phyloP scores from a whole-genome alignment of 331 rosid genomes.

The Rosa hybrid region DNA sequence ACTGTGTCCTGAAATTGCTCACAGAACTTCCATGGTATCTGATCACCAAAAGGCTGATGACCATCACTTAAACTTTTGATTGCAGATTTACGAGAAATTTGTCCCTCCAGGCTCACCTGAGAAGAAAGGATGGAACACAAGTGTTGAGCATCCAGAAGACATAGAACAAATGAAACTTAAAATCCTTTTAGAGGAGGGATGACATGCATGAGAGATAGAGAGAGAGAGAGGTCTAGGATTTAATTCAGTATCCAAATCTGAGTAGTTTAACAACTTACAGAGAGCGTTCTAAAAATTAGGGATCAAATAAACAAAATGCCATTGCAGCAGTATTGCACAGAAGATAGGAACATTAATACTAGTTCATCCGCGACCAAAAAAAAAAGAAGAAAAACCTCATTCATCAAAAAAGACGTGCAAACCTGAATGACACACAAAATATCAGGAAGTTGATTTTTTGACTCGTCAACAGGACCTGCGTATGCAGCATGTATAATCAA shows the following conservation, averaged over 20 bases:
- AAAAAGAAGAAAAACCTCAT: background rate
- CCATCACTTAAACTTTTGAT: conserved; percentile 75
- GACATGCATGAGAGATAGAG: background rate
- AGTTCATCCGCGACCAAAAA: background rate
- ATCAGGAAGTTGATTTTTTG: conserved; percentile 93
- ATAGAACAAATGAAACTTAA: background rate
- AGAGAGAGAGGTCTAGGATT: background rate
- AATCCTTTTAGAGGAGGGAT: background rate
- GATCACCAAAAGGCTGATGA: conserved; percentile 89
- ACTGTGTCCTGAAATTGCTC: conserved; percentile 88
- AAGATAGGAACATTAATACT: background rate
- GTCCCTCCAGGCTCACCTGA: conserved; percentile 90
- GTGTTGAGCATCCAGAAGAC: background rate
- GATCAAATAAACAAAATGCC: background rate
- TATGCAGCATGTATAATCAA: conserved; percentile 26
- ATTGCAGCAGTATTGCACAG: background rate
- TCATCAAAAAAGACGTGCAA: conserved; percentile 18
- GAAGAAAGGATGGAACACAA: conserved; percentile 17
- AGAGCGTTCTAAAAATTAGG: background rate
- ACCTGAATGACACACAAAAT: conserved; percentile 97
- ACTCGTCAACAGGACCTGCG: conserved; percentile 93
- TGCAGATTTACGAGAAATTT: conserved; percentile 87
- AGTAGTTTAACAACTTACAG: background rate
- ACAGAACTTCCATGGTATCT: conserved; percentile 95
- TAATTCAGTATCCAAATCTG: background rate